Base-by-base conservation (phyloP, 192 early-diverging fungal species). In the Coemansia sp. region DNA sequence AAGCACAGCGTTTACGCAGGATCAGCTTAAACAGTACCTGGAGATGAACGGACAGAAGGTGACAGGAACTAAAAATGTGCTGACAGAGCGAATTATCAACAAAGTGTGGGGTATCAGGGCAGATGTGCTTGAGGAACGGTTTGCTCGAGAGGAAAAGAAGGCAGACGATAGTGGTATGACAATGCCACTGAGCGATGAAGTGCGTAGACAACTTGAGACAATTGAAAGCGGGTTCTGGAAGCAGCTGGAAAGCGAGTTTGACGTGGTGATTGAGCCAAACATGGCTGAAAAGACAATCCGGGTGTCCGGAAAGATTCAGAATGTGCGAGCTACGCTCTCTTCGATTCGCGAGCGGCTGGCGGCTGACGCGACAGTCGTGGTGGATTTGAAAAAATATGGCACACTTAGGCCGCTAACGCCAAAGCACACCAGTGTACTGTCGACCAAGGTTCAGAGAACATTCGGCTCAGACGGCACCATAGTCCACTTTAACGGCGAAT, bases 11-110 rank as follows among this genome's bases (percentile, higher is more conserved):
- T 82, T 82, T 20, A 65, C 52, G 24, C 42, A 24, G 14, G 29
- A 51, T 5, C 79, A 82, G 58, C 68, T 82, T 7, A 55, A 65
- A 30, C 50, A 51, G 39, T 82, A 82, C 22, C 31, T 82, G 61
- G 36, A 55, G 22, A 11, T 33, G 24, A 57, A 82, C 24, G 51
- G 59, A 2, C 21, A 61, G 10, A 30, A 25, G 25, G 21, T 14
- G 0, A 29, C 51, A 0, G 79, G 79, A 0, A 68, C 54, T 1
- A 82, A 82, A 54, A n/a, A 46, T n/a, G 54, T 30, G 22, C 54
- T 74, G 59, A 59, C 63, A 5, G 57, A 65, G 30, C 53, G 79
- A 58, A 76, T 82, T 27, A 64, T 82, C 24, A 54, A 61, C 53
- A 46, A 64, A 0, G 68, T 76, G 25, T 82, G 79, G 79, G 70